A percentile compares a stretch with the other conserved stretches of the same genome.
phyloP scores from a whole-genome alignment of 768 basidiomycete species.

The Arthromyces matolae region DNA sequence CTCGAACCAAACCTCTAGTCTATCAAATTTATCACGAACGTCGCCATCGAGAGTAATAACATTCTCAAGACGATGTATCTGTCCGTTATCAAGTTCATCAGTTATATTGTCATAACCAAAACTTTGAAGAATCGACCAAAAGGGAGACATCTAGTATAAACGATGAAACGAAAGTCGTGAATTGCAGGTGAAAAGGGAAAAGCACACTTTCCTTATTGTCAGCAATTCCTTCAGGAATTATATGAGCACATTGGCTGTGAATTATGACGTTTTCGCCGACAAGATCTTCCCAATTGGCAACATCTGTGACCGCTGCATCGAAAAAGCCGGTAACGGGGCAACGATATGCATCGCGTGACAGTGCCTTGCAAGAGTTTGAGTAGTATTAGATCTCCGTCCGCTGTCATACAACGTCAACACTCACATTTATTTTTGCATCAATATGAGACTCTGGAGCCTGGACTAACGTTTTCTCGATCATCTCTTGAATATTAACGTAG shows the following conservation, averaged over 20 bases:
- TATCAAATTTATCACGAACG: conserved; percentile 23
- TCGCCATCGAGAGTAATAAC: conserved; percentile 24
- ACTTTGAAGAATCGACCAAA: conserved; percentile 22
- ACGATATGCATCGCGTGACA: conserved; percentile 30
- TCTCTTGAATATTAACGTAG: conserved; percentile 1
- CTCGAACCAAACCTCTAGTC: conserved; percentile 27
- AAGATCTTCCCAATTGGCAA: conserved; percentile 11
- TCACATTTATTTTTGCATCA: conserved; percentile 10
- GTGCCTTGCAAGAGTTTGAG: conserved; percentile 21
- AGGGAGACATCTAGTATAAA: conserved; percentile 17
- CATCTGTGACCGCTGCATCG: conserved; percentile 13
- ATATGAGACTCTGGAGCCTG: conserved; percentile 1
- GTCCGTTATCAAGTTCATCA: conserved; percentile 24
- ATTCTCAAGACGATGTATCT: conserved; percentile 29
- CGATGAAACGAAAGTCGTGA: conserved; percentile 14
- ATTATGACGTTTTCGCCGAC: background rate
- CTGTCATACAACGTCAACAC: background rate
- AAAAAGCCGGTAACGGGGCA: conserved; percentile 28
- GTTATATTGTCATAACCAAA: conserved; percentile 22
- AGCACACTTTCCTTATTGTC: conserved; percentile 4
- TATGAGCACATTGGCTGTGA: conserved; percentile 21
- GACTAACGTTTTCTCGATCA: conserved; percentile 5
- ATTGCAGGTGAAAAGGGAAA: background rate
- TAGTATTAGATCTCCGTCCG: background rate
- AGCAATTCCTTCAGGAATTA: conserved; percentile 22